Evolutionary conservation across 192 early-diverging fungal species (phyloP).

Genomic region (Mortierella antarctica): DNA sequence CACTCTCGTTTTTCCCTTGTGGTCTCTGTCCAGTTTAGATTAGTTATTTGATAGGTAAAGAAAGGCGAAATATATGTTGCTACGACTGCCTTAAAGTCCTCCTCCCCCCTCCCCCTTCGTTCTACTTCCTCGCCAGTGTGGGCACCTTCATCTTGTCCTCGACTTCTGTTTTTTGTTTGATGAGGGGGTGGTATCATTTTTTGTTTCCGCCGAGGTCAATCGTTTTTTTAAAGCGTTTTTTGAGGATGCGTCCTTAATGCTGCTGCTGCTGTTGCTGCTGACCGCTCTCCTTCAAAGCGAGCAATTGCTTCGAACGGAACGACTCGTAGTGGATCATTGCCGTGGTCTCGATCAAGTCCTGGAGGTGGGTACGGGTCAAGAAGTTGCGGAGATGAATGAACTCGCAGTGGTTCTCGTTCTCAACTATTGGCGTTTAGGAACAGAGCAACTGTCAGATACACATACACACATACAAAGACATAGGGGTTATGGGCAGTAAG

Average conservation of each 20-base stretch:
- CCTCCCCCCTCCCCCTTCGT: neutral
- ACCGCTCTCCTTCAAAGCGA: constrained; percentile 67
- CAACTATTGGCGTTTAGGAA: constrained; percentile 65
- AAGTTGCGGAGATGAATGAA: constrained; percentile 95
- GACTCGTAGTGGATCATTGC: constrained; percentile 94
- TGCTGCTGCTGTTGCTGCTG: constrained; percentile 46
- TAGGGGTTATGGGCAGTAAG: neutral
- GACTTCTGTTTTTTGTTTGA: neutral
- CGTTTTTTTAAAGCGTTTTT: too few relatives aligned
- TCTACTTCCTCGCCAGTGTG: too few relatives aligned
- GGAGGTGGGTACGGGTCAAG: constrained; percentile 93
- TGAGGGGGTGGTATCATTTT: neutral
- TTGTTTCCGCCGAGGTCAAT: too few relatives aligned
- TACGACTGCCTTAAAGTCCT: neutral
- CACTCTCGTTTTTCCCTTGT: too few relatives aligned
- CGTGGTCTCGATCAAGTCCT: constrained; percentile 97
- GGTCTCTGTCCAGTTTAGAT: too few relatives aligned
- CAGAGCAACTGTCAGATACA: neutral
- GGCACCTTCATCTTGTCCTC: too few relatives aligned
- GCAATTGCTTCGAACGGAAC: constrained; percentile 84
- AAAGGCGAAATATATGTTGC: neutral
- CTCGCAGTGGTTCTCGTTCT: constrained; percentile 95
- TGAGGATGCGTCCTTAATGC: too few relatives aligned
- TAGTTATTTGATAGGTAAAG: too few relatives aligned
- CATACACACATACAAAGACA: neutral